Conservation (phyloP, 106 monocot genomes). For the Ottelia alismoides region DNA sequence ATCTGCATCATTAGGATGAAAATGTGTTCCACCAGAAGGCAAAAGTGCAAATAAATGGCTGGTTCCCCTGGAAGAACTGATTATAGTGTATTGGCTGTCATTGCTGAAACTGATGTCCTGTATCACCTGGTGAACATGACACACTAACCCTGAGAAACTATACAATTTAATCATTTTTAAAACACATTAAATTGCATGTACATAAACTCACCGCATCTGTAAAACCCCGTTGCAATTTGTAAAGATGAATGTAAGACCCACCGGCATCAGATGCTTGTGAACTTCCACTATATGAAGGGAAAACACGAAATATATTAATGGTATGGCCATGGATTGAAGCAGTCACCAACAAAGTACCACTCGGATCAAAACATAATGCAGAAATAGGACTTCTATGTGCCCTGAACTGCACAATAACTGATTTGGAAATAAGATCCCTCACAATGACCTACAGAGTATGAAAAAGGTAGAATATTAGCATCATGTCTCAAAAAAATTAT, state of each 20-base stretch:
- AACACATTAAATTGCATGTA: no score
- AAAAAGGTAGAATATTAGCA: no score
- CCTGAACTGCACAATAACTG: slow-evolving; percentile 67
- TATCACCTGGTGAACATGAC: slow-evolving; percentile 44
- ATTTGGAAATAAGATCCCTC: slow-evolving; percentile 69
- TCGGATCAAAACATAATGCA: slow-evolving; percentile 87
- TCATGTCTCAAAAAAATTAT: no score
- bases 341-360: slow-evolving; percentile 79
- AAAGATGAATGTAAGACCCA: slow-evolving; percentile 59
- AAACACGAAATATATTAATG: slow-evolving; percentile 66
- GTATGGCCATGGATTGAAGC: slow-evolving; percentile 82
- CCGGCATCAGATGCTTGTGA: slow-evolving; percentile 20
- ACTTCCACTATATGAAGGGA: slow-evolving; percentile 31
- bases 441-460: slow-evolving; percentile 87
- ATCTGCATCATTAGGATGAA: slow-evolving; percentile 10
- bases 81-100: slow-evolving; percentile 88
- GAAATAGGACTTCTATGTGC: slow-evolving; percentile 81
- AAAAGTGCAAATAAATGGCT: slow-evolving; percentile 68
- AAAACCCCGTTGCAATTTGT: slow-evolving; percentile 84
- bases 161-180: no score
- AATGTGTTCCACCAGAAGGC: slow-evolving; percentile 22
- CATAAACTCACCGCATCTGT: slow-evolving; percentile 61
- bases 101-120: slow-evolving; percentile 90
- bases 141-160: no score
- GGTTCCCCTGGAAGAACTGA: slow-evolving; percentile 84